Evolutionary conservation across 164 flowering plant species (phyloP), one percentile per base, ranked within the genome.

Genomic region (Piper betle): DNA sequence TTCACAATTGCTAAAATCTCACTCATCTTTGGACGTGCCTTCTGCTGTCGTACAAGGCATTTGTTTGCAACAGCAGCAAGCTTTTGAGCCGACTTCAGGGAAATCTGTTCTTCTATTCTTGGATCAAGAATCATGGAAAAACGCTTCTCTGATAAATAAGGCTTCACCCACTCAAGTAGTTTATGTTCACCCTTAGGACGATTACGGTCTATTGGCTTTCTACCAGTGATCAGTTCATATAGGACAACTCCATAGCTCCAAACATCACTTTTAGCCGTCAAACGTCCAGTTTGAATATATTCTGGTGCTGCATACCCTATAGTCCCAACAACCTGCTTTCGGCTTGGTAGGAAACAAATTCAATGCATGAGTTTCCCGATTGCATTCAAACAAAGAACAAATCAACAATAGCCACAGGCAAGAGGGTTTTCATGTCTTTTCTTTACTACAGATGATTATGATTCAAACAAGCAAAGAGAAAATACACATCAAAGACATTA

Each of bases 231-330:
- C 58, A 91, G 88, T 69, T 88, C 98, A 63, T 85, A 91, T 4
- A 91, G 85, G 69, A 91, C 85, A n/a, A 91, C 80, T 3, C 98
- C 95, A 58, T 79, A 91, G 76, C 95, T 84, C 91, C 92, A 91
- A 10, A 91, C 88, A 67, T 92, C 96, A 62, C 84, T 85, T 67
- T 87, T 88, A 43, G 81, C 37, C 6, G 95, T 92, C 55, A 92
- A 86, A 38, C 79, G 86, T 3, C 96, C 98, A 1, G 95, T 92
- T 65, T 83, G 88, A 17, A 87, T 61, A 66, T 92, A 92, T 59
- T 92, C 96, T 4, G 98, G 98, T 58, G 96, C 96, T 46, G 96
- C 98, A 77, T 92, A 92, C 17, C 98, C 98, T n/a, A 88, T 73
- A 25, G 98, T 92, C 69, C 96, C 96, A 11, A 89, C 96, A 60